A percentile compares a stretch with the other conserved stretches of the same genome.
Evolutionary conservation across 441 rosid species (phyloP).

Genomic region (Adansonia madagascariensis): DNA sequence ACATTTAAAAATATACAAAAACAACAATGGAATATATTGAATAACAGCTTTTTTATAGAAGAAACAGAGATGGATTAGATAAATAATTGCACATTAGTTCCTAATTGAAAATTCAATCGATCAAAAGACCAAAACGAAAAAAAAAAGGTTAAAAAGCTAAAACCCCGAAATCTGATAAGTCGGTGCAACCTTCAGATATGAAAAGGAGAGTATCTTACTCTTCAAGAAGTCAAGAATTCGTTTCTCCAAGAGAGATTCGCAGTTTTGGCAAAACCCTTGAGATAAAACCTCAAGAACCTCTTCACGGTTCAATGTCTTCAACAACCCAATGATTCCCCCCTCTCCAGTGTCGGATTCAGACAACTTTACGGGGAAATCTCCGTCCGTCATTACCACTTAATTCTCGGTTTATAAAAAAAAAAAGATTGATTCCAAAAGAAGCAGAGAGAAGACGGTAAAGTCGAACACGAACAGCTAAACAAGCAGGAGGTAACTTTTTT

Average conservation of each 20-base stretch:
- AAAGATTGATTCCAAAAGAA: not conserved
- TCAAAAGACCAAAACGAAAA: not conserved
- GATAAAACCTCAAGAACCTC: slow-evolving; percentile 41
- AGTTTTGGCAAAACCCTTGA: slow-evolving; percentile 40
- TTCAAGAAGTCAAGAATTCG: slow-evolving; percentile 24
- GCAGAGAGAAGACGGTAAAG: no score
- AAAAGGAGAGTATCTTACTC: slow-evolving; percentile 13
- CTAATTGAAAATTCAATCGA: not conserved
- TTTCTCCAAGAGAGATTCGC: slow-evolving; percentile 27
- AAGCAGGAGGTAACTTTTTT: no score
- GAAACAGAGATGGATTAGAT: not conserved
- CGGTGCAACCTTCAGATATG: no score
- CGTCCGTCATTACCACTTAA: not conserved
- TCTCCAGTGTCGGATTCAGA: not conserved
- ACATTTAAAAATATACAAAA: not conserved
- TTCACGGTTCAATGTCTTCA: slow-evolving; percentile 28
- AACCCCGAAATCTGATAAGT: not conserved
- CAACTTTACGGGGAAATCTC: not conserved
- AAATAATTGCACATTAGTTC: not conserved
- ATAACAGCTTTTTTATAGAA: not conserved
- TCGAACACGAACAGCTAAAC: no score
- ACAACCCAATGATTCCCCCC: slow-evolving; percentile 18
- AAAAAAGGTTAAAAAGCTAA: not conserved
- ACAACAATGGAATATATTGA: not conserved
- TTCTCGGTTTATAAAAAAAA: not conserved